Evolutionary conservation across 441 rosid species (phyloP).

Genomic region (Arabidopsis hybrid): DNA sequence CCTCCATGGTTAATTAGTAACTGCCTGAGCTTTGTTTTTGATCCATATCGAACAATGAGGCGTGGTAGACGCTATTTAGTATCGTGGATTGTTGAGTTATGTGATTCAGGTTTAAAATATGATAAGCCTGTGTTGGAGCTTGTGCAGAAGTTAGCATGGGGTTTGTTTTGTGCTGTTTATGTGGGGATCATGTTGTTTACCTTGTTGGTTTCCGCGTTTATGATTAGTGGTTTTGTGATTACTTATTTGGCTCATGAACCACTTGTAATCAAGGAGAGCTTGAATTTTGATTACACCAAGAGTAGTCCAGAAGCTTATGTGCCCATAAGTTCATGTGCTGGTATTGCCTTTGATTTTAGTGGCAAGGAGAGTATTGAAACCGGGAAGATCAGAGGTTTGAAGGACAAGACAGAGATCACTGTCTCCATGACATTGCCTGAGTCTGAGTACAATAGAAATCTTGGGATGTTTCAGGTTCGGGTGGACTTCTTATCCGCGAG

Average conservation of each 20-base stretch:
- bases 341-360: constrained; percentile 50
- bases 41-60: constrained; percentile 62
- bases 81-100: constrained; percentile 29
- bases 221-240: constrained; percentile 60
- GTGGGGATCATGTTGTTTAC: constrained; percentile 66
- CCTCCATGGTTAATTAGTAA: constrained; percentile 53
- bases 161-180: constrained; percentile 67
- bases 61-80: constrained; percentile 44
- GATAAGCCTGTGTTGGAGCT: constrained; percentile 52
- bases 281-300: constrained; percentile 81
- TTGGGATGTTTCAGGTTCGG: constrained; percentile 87
- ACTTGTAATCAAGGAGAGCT: constrained; percentile 51
- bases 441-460: constrained; percentile 75
- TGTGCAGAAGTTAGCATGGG: constrained; percentile 62
- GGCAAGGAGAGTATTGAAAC: constrained; percentile 51
- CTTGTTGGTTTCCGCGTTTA: constrained; percentile 56
- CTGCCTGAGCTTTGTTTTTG: constrained; percentile 50
- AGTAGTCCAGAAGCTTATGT: constrained; percentile 71
- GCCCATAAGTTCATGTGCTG: constrained; percentile 60
- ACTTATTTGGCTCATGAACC: constrained; percentile 71
- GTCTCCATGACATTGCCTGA: constrained; percentile 60
- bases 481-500: constrained; percentile 65
- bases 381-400: constrained; percentile 20
- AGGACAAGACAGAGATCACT: constrained; percentile 10
- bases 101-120: constrained; percentile 55